phyloP scores from a whole-genome alignment of 768 basidiomycete species.

The Mrakia hoshinonis region DNA sequence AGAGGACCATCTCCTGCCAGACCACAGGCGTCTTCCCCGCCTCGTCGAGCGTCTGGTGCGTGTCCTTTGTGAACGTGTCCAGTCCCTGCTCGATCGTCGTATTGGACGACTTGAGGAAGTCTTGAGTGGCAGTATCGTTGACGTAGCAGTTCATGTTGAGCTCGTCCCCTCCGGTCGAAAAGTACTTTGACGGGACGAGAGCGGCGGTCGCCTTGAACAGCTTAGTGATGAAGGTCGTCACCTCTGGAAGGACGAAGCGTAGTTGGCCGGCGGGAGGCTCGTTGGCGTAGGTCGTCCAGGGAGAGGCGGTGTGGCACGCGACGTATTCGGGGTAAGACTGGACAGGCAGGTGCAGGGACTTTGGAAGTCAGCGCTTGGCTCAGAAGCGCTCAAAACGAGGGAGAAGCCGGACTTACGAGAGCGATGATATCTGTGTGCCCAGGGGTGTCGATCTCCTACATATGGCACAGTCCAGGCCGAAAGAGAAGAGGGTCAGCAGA shows the following conservation, averaged over 20 bases:
- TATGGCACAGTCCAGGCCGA: too few species aligned
- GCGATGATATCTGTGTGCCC: conserved; percentile 67
- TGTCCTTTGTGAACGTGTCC: conserved; percentile 52
- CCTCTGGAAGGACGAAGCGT: conserved; percentile 56
- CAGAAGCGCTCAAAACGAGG: too few species aligned
- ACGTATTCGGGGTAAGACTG: conserved; percentile 62
- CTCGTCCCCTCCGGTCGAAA: conserved; percentile 77
- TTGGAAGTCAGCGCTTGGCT: too few species aligned
- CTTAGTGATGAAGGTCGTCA: conserved; percentile 52
- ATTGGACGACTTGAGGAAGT: conserved; percentile 48
- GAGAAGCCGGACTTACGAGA: too few species aligned
- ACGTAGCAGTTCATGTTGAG: conserved; percentile 60
- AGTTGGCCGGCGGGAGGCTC: conserved; percentile 78
- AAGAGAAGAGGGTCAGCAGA: neutral
- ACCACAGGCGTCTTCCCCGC: conserved; percentile 68
- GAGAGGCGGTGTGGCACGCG: conserved; percentile 49
- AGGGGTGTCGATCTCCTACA: conserved; percentile 78
- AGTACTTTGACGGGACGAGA: conserved; percentile 52
- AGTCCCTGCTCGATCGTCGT: conserved; percentile 59
- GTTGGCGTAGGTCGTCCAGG: conserved; percentile 43
- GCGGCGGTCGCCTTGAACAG: conserved; percentile 49
- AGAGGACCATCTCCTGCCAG: conserved; percentile 71
- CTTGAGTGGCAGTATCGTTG: conserved; percentile 54
- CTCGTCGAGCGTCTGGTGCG: conserved; percentile 51
- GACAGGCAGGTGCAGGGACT: too few species aligned